Base-by-base conservation (phyloP, 768 basidiomycete genomes). In the Trametes cingulata region DNA sequence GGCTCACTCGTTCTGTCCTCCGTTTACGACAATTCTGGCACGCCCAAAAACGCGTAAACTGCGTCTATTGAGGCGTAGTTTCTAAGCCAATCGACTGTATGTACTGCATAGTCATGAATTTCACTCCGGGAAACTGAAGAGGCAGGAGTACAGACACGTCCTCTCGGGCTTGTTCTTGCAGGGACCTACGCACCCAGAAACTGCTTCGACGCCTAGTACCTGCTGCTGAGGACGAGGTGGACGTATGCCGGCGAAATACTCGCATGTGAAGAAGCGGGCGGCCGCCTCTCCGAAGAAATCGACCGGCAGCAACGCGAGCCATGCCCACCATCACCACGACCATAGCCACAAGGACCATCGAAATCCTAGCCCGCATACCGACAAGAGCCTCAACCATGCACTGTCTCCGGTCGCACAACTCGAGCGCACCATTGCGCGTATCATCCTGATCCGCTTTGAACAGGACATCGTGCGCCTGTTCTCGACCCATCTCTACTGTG, bases 391-490 rank as follows among this genome's bases (percentile, higher is more conserved):
- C 52, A 76, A 83, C 29, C 80, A 80, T 68, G 80, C 85, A 13
- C 77, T 85, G 75, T 70, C 81, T 0, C 80, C 85, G n/a, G 82
- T 86, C 37, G 81, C 88, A 1, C 79, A 85, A 60, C 79, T 90
- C 58, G 88, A 89, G 68, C 82, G 84, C 6, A 78, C 85, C 49
- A 90, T 90, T 62, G 81, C 88, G 13, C 81, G 83, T 27, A 80
- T 90, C 56, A 79, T 90, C 10, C 77, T 90, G 58, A 66, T 88
- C 35, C 85, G 88, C 43, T 90, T 85, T 68, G 85, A 90, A 56
- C 86, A 87, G 54, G 88, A 90, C 72, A 88, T 90, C 40, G 84
- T 85, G 3, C 83, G 88, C 22, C 81, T 90, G 13, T 90, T 85
- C 74, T 88, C 86, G 4, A 87, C 88, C 2, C 81, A 85, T 52